Evolutionary conservation across 176 grass and related monocot genomes (phyloP).

Genomic region (Hsuehochloa calcarea): DNA sequence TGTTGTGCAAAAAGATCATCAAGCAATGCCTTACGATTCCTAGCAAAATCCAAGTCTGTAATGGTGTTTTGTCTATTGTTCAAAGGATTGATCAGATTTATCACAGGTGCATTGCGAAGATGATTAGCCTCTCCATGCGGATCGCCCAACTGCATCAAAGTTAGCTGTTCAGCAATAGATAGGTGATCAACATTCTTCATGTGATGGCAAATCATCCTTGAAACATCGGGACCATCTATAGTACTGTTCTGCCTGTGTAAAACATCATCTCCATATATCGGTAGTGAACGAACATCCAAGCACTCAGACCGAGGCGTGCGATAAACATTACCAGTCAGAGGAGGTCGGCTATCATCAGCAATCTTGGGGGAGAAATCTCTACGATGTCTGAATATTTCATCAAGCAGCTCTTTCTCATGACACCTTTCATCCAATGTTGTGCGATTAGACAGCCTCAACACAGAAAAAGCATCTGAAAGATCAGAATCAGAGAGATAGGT

Average conservation of each 20-base stretch:
- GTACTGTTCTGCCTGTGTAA: constrained; percentile 36
- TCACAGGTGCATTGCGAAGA: constrained; percentile 1
- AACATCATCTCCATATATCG: constrained; percentile 36
- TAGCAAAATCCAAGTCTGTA: constrained; percentile 47
- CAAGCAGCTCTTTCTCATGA: constrained; percentile 37
- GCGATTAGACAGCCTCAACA: constrained; percentile 40
- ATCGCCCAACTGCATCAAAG: constrained; percentile 46
- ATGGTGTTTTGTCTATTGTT: constrained; percentile 25
- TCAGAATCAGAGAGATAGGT: constrained; percentile 24
- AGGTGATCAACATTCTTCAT: constrained; percentile 33
- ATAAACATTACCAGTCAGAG: constrained; percentile 25
- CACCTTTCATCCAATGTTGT: constrained; percentile 26
- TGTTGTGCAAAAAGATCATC: constrained; percentile 51
- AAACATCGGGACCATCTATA: constrained; percentile 29
- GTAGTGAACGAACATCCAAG: constrained; percentile 8
- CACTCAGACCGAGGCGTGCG: neutral
- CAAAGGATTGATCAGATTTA: constrained; percentile 34
- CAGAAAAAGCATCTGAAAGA: constrained; percentile 49
- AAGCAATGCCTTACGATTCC: constrained; percentile 51
- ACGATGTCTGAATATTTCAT: constrained; percentile 24
- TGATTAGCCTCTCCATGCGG: constrained; percentile 41
- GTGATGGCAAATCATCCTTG: constrained; percentile 30
- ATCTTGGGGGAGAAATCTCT: constrained; percentile 29
- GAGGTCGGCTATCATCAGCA: neutral
- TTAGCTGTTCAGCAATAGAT: constrained; percentile 41